These are phyloP conservation scores for Polyplosphaeria fusca DNA, from an alignment of 495 filamentous ascomycete genomes.

Conservation along the genomic window DNA sequence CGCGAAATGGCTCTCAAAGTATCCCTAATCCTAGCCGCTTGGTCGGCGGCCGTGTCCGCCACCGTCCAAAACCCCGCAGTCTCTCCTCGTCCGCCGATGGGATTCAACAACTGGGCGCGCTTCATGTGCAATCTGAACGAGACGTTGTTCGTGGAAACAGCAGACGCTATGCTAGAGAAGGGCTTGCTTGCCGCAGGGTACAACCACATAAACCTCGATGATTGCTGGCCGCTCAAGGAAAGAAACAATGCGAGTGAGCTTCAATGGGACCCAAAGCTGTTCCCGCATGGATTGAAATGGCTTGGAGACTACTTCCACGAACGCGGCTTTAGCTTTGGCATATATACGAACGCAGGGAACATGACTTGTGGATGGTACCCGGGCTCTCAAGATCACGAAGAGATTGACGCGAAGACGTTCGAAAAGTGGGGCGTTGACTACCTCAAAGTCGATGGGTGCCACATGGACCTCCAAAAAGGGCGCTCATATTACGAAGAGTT, in stretches of 20 bases:
- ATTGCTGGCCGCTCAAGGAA: slow-evolving; percentile 44
- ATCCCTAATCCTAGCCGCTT: slow-evolving; percentile 3
- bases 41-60: slow-evolving; percentile 1
- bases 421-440: slow-evolving; percentile 47
- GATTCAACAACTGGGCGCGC: slow-evolving; percentile 48
- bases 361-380: slow-evolving; percentile 45
- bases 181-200: slow-evolving; percentile 45
- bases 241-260: slow-evolving; percentile 40
- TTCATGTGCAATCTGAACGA: slow-evolving; percentile 47
- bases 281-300: slow-evolving; percentile 46
- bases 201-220: slow-evolving; percentile 46
- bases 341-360: slow-evolving; percentile 47
- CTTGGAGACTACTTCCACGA: slow-evolving; percentile 39
- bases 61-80: slow-evolving; percentile 13
- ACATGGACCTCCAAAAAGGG: slow-evolving; percentile 37
- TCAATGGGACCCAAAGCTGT: slow-evolving; percentile 41
- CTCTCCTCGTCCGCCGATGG: slow-evolving; percentile 42
- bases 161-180: slow-evolving; percentile 41
- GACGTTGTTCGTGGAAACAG: slow-evolving; percentile 45
- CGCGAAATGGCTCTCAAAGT: too few species aligned
- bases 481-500: slow-evolving; percentile 38
- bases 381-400: slow-evolving; percentile 42
- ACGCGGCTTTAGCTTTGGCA: slow-evolving; percentile 43
- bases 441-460: slow-evolving; percentile 46
- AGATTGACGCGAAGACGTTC: slow-evolving; percentile 43